A percentile compares a stretch with the other conserved stretches of the same genome.
Evolutionary conservation across 1,284 basidiomycete species (phyloP).

Genomic region (Leccinum holopus): DNA sequence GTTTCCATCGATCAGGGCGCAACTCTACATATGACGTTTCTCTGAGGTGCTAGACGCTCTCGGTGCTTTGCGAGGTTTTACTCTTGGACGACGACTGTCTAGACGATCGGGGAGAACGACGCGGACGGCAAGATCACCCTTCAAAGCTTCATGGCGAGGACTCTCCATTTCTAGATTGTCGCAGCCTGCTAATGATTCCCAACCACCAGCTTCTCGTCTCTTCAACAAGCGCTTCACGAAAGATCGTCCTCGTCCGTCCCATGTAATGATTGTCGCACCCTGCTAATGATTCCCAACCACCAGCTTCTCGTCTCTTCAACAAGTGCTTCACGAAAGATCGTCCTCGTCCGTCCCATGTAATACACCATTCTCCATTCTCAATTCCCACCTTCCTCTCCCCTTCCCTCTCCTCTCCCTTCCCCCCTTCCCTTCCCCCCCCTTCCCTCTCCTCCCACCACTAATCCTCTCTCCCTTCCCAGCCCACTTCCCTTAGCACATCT

Average conservation of each 20-base stretch:
- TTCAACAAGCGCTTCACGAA: constrained; percentile 43
- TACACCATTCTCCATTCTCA: constrained; percentile 26
- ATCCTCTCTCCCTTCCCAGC: constrained; percentile 25
- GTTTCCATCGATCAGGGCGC: too few species aligned
- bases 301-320: constrained; percentile 34
- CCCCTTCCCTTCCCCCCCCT: constrained; percentile 28
- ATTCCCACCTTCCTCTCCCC: constrained; percentile 35
- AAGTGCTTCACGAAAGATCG: constrained; percentile 42
- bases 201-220: constrained; percentile 27
- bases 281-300: constrained; percentile 44
- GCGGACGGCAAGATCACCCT: too few species aligned
- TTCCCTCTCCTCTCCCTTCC: constrained; percentile 28
- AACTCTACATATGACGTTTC: too few species aligned
- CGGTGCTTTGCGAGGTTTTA: too few species aligned
- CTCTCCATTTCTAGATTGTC: too few species aligned
- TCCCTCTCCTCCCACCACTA: constrained; percentile 29
- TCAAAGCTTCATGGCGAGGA: too few species aligned
- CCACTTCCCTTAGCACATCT: constrained; percentile 27
- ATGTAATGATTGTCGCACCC: constrained; percentile 26
- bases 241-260: constrained; percentile 34
- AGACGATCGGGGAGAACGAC: too few species aligned
- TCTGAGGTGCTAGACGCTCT: too few species aligned
- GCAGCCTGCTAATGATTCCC: constrained; percentile 47
- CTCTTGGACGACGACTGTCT: too few species aligned
- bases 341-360: constrained; percentile 29